Evolutionary conservation across 371 early-diverging fungal species (phyloP).

Genomic region (Haplosporangium sp.): DNA sequence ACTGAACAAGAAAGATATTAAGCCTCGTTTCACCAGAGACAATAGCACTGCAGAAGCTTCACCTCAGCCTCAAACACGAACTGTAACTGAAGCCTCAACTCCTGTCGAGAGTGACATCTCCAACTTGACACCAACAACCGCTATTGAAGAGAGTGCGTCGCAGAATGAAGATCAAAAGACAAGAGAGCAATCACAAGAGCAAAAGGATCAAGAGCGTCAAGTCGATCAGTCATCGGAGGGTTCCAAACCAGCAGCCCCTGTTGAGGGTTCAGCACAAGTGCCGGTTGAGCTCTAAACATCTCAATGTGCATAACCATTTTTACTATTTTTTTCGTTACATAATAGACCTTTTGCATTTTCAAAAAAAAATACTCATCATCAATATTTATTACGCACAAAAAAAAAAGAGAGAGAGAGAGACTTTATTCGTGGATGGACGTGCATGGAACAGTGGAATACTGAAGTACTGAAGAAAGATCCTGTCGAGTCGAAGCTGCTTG

Average conservation of each 20-base stretch:
- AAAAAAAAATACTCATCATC: neutral
- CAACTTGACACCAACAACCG: neutral
- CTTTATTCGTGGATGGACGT: slow-evolving; percentile 5
- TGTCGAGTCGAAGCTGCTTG: neutral
- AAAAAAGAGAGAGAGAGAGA: neutral
- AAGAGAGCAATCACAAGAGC: neutral
- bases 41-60: slow-evolving; percentile 38
- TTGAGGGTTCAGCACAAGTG: slow-evolving; percentile 6
- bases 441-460: slow-evolving; percentile 11
- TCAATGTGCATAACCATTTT: slow-evolving; percentile 11
- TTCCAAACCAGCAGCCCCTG: neutral
- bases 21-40: slow-evolving; percentile 36
- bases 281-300: slow-evolving; percentile 10
- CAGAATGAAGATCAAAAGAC: neutral
- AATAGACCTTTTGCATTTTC: slow-evolving; percentile 6
- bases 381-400: neutral
- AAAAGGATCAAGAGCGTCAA: slow-evolving; percentile 6
- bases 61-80: slow-evolving; percentile 28
- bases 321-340: slow-evolving; percentile 2
- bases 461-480: neutral
- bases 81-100: slow-evolving; percentile 17
- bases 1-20: slow-evolving; percentile 72
- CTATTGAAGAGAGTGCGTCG: neutral
- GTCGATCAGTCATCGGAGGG: neutral
- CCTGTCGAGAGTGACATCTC: slow-evolving; percentile 14